Conservation (phyloP, 768 basidiomycete genomes). For the Tulasnella sp. region DNA sequence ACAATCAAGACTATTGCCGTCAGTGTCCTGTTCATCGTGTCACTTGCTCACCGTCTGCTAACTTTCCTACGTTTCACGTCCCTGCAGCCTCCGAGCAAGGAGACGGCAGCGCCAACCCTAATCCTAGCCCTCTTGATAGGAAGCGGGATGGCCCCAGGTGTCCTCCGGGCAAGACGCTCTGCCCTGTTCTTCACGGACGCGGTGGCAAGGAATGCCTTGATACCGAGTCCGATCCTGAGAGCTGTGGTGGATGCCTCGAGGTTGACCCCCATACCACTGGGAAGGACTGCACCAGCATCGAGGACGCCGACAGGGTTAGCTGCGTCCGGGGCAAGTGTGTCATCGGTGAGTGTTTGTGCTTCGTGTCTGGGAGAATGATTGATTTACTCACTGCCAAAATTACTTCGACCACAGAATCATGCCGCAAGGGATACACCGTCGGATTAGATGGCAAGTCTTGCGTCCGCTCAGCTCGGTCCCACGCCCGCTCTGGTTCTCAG, state of each 20-base stretch:
- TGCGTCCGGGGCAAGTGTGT: constrained; percentile 35
- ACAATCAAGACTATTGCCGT: background rate
- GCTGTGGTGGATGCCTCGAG: constrained; percentile 15
- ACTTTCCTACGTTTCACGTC: background rate
- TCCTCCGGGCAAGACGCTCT: background rate
- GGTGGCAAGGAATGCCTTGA: constrained; percentile 13
- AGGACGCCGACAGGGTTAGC: constrained; percentile 35
- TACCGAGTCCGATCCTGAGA: background rate
- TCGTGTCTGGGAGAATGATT: background rate
- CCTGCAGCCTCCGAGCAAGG: background rate
- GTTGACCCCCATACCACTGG: constrained; percentile 24
- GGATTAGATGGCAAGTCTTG: background rate
- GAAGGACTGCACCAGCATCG: constrained; percentile 40
- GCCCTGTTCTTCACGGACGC: background rate
- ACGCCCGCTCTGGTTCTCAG: background rate
- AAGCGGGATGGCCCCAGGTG: background rate
- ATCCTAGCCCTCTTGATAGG: background rate
- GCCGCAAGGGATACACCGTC: background rate
- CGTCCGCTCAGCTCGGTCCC: background rate
- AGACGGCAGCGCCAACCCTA: background rate
- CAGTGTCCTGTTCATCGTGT: background rate
- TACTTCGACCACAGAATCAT: background rate
- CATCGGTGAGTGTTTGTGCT: constrained; percentile 32
- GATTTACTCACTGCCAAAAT: background rate
- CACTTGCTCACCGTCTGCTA: background rate